Percentiles rank a stretch among this genome's conserved stretches.
These are phyloP conservation scores for Scalesia atractyloides DNA, from an alignment of 129 eudicot genomes.

Conservation along the genomic window DNA sequence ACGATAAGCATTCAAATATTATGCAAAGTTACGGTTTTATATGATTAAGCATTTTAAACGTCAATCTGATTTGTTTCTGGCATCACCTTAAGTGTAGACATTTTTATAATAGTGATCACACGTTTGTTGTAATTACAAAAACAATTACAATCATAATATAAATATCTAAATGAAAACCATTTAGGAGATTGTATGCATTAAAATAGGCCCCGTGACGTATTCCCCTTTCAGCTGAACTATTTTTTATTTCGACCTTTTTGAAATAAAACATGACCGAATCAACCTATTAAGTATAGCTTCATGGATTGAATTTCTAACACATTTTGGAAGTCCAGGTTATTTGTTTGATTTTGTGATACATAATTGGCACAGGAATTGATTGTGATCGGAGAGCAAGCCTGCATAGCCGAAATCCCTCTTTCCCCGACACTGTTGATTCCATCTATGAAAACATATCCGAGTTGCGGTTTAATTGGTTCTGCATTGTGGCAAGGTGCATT, in stretches of 20 bases:
- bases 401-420: neutral
- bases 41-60: neutral
- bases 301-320: neutral
- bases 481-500: constrained; percentile 24
- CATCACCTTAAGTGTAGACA: too few species aligned
- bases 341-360: neutral
- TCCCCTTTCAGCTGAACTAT: neutral
- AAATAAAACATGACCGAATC: neutral
- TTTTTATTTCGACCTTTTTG: neutral
- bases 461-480: constrained; percentile 10
- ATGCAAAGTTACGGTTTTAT: neutral
- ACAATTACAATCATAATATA: neutral
- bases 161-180: neutral
- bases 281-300: constrained; percentile 8
- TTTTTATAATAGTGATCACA: neutral
- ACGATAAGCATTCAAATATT: constrained; percentile 6
- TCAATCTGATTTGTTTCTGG: neutral
- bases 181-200: neutral
- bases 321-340: neutral
- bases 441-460: constrained; percentile 4
- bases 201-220: neutral
- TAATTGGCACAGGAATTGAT: constrained; percentile 7
- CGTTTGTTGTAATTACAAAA: too few species aligned
- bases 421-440: neutral
- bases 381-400: constrained; percentile 11